Base-by-base conservation (phyloP, 208 protist species). In the Leishmania braziliensis region DNA sequence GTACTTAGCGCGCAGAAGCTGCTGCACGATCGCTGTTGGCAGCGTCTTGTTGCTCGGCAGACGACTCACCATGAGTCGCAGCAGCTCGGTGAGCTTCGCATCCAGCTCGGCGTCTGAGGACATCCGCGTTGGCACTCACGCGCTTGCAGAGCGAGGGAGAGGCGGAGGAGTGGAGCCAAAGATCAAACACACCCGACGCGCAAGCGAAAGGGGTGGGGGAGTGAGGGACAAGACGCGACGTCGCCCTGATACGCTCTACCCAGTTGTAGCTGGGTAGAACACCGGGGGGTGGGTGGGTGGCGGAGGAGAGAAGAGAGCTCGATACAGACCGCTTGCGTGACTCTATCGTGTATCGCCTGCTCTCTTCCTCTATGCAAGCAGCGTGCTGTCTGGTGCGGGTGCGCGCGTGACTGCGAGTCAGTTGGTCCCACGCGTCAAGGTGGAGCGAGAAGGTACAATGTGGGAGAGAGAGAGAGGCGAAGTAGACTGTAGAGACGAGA, bases 41-140 rank as follows among this genome's bases (percentile, higher is more conserved):
- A 97, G 74, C 62, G 84, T 88, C 85, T 96, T 97, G 78, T 92
- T 93, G 48, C 81, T 86, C 18, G 94, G 92, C 48, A 96, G 86
- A 20, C 90, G 90, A 43, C 81, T 82, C 74, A 93, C 78, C 86
- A 97, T 94, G 58, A 89, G 80, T 43, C 88, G 84, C 18, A 97
- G 78, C n/a, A 97, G 86, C 53, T 78, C 82, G 33, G 63, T 83
- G 33, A 97, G 86, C 81, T 94, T 92, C 50, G 29, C 82, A 63
- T 97, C 91, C 54, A 91, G 86, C 50, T 87, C 91, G 20, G 88
- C 83, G 70, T 82, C 85, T 29, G 88, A 86, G 12, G 83, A 56
- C 68, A 65, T 82, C 26, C 18, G 43, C 9, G 16, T 43, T 14
- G 43, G 12, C 68, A 29, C 68, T 0, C 68, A 54, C 39, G 26